Evolutionary conservation across 1,284 basidiomycete species (phyloP).

Genomic region (Austroboletus niveus): DNA sequence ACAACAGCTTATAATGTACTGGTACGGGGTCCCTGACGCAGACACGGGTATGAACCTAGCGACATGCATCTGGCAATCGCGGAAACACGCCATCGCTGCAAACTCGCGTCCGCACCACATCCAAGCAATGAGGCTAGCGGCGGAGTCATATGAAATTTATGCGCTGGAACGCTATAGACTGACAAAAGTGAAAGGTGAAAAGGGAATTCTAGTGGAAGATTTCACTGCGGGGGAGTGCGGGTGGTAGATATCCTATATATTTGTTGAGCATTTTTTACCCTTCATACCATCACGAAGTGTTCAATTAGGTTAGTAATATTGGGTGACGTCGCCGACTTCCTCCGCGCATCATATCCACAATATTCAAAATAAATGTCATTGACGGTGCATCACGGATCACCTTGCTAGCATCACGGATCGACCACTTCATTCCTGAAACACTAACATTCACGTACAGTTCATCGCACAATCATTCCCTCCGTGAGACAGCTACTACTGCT

Average conservation of each 20-base stretch:
- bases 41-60: conserved; percentile 81
- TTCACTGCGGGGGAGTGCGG: conserved; percentile 71
- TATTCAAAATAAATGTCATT: not conserved
- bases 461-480: too few relatives aligned
- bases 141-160: conserved; percentile 77
- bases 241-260: conserved; percentile 42
- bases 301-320: too few relatives aligned
- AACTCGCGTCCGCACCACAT: conserved; percentile 79
- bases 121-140: conserved; percentile 78
- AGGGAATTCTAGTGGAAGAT: conserved; percentile 51
- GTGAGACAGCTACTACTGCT: too few relatives aligned
- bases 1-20: conserved; percentile 73
- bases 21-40: conserved; percentile 85
- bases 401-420: not conserved
- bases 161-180: conserved; percentile 74
- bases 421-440: not conserved
- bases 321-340: too few relatives aligned
- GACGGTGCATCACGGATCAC: not conserved
- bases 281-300: not conserved
- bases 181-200: conserved; percentile 59
- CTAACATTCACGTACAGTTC: not conserved
- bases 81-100: conserved; percentile 77
- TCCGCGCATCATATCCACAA: too few relatives aligned
- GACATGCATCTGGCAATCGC: conserved; percentile 94
- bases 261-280: not conserved